Conservation (phyloP, 2,329 filamentous ascomycete genomes). For the Proliferodiscus dingleyae region DNA sequence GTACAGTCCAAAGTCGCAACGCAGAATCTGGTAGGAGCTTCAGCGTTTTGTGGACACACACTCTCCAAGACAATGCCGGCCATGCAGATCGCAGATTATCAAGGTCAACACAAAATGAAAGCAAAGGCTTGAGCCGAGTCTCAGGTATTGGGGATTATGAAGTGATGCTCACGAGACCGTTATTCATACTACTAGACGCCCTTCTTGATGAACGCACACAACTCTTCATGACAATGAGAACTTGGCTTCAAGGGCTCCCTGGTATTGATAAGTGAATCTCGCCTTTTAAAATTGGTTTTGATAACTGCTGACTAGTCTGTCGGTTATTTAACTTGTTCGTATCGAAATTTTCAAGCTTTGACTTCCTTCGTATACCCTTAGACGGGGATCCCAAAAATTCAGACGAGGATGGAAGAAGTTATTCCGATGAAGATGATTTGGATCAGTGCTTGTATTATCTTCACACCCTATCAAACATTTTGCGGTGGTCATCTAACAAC, state of each 20-base stretch:
- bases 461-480: conserved; percentile 65
- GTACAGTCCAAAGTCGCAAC: conserved; percentile 42
- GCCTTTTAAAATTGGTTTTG: neutral
- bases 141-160: conserved; percentile 60
- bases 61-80: conserved; percentile 50
- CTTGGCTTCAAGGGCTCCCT: conserved; percentile 69
- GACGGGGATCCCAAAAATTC: conserved; percentile 16
- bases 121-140: conserved; percentile 37
- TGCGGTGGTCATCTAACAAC: conserved; percentile 62
- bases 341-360: conserved; percentile 50
- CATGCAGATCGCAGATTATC: conserved; percentile 44
- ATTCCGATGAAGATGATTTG: conserved; percentile 60
- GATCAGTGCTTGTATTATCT: conserved; percentile 76
- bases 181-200: conserved; percentile 77
- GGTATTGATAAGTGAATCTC: conserved; percentile 56
- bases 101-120: conserved; percentile 38
- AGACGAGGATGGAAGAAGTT: conserved; percentile 29
- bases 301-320: conserved; percentile 18
- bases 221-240: conserved; percentile 69
- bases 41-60: conserved; percentile 78
- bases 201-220: conserved; percentile 69
- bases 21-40: conserved; percentile 66
- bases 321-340: conserved; percentile 60
- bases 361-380: conserved; percentile 41
- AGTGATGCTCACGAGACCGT: conserved; percentile 71